Evolutionary conservation across 2,329 filamentous ascomycete species (phyloP), one percentile per base, ranked within the genome.

Genomic region (Arachnomyces sp.): DNA sequence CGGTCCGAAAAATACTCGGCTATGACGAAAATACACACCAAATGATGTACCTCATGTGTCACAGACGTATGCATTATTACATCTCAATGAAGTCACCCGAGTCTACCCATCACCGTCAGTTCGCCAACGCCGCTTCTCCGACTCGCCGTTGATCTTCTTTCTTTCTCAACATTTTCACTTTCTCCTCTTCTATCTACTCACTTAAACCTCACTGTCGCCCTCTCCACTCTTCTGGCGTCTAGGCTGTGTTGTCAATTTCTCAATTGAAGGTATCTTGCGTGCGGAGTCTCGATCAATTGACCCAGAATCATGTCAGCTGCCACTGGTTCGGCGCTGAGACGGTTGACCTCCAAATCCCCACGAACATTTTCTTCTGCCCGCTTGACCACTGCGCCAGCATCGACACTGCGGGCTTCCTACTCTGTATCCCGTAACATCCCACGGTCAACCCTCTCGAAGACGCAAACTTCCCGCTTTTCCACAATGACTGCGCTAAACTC

Each of bases 361-460:
- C 60, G 57, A 54, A 64, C 62, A 51, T 68, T 70, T 46, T 56
- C 62, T 43, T 68, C 66, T 47, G 60, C 64, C 52, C 69, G 67
- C 43, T 62, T 69, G 49, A 54, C 54, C 11, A 70, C 65, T 39
- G 77, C 73, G 1, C 61, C 51, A 1, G 63, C 64, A 49, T 76
- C 39, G 11, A 38, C 47, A 32, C 36, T 44, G 16, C 43, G 41
- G 11, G 32, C 56, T 42, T 50, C 56, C 50, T 46, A 56, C 52
- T 60, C 58, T 48, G 58, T 55, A 53, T 46, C 53, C 48, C 20
- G 20, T 5, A 25, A 53, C 55, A 34, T 52, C 54, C 32, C 42
- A 49, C 31, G 36, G 43, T 39, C 43, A 47, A 43, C 41, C 43
- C 43, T 36, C 42, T 33, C 47, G 30, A 45, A 53, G 28, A 48